Evolutionary conservation across 345 rosid species (phyloP).

Genomic region (Iberis pinnata): DNA sequence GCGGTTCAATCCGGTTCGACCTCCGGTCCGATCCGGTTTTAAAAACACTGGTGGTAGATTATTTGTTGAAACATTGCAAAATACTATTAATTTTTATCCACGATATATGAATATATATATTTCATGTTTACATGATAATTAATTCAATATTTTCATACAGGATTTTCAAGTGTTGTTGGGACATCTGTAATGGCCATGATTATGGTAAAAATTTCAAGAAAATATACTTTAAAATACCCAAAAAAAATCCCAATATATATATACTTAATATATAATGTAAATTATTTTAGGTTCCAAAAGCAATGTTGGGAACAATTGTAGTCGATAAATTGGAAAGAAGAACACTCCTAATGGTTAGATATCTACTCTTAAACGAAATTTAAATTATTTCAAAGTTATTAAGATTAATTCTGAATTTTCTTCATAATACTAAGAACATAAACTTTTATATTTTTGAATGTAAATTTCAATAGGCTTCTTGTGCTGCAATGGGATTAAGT

Average conservation of each 20-base stretch:
- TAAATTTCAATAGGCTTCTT: constrained; percentile 31
- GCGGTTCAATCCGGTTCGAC: too few relatives aligned
- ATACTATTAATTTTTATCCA: too few relatives aligned
- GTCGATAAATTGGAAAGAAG: constrained; percentile 35
- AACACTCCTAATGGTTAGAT: constrained; percentile 36
- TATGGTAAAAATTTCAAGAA: constrained; percentile 30
- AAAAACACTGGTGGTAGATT: too few relatives aligned
- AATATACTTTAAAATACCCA: not conserved
- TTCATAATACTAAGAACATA: not conserved
- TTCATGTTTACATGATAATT: too few relatives aligned
- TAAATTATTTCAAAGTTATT: not conserved
- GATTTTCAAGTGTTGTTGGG: constrained; percentile 34
- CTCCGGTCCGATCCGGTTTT: too few relatives aligned
- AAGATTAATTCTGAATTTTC: not conserved
- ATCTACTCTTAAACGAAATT: not conserved
- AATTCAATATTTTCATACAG: constrained; percentile 19
- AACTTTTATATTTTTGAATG: not conserved
- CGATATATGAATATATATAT: too few relatives aligned
- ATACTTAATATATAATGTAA: not conserved
- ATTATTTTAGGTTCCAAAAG: constrained; percentile 28
- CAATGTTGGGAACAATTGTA: constrained; percentile 27
- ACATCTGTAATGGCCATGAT: constrained; percentile 30
- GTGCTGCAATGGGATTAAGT: constrained; percentile 33
- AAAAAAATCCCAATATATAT: too few relatives aligned
- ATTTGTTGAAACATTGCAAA: too few relatives aligned